These are phyloP conservation scores for Penicillium atrosanguineum DNA, from an alignment of 495 filamentous ascomycete species.

Conservation along the genomic window DNA sequence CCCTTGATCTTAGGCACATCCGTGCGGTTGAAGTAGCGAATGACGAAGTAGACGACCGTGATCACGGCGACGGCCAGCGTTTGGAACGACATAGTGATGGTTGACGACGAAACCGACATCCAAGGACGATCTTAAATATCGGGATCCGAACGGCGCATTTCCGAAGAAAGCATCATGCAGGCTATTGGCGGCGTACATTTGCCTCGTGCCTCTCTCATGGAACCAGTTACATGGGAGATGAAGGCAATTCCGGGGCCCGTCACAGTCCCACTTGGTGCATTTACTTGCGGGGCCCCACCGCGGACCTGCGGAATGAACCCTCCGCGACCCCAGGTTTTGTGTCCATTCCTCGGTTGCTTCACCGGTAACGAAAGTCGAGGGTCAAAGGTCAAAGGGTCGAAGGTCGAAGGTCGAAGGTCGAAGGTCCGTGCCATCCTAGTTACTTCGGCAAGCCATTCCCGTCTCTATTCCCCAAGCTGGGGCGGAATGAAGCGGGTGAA, in stretches of 20 bases:
- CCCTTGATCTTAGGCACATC: conserved; percentile 63
- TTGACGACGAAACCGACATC: neutral
- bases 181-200: neutral
- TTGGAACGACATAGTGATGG: conserved; percentile 40
- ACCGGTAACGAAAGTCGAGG: too few species aligned
- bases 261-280: neutral
- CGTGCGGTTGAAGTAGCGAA: conserved; percentile 55
- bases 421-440: too few species aligned
- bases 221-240: neutral
- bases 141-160: neutral
- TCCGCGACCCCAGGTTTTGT: neutral
- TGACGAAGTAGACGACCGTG: conserved; percentile 47
- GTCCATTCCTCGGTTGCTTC: too few species aligned
- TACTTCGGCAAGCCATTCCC: too few species aligned
- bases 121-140: neutral
- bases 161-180: neutral
- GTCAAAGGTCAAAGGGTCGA: too few species aligned
- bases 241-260: neutral
- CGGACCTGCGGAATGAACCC: neutral
- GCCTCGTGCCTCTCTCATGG: too few species aligned
- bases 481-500: too few species aligned
- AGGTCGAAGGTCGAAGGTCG: too few species aligned
- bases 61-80: conserved; percentile 41
- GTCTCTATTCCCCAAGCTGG: too few species aligned
- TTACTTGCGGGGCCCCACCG: neutral